A percentile compares a stretch with the other conserved stretches of the same genome.
phyloP scores from a whole-genome alignment of 208 protist species.

The Crithidia thermophila region DNA sequence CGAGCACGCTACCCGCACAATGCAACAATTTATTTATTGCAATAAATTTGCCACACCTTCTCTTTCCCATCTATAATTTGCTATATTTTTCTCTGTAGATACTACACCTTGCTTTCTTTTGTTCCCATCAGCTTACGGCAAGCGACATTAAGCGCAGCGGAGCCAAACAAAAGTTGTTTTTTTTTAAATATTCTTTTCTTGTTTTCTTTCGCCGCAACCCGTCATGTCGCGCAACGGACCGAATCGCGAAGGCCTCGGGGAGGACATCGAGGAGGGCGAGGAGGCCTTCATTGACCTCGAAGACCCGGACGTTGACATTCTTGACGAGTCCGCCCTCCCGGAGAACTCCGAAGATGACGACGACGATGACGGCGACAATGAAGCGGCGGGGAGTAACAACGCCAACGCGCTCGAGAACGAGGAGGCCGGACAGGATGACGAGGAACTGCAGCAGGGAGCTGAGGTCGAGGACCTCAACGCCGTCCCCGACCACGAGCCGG shows the following conservation, averaged over 20 bases:
- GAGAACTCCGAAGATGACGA: constrained; percentile 39
- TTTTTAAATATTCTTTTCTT: neutral
- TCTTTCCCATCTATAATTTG: too few relatives aligned
- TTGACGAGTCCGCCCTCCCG: constrained; percentile 50
- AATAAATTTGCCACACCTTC: too few relatives aligned
- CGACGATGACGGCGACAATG: constrained; percentile 35
- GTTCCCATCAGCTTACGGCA: too few relatives aligned
- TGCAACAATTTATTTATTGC: too few relatives aligned
- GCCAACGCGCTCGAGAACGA: constrained; percentile 20
- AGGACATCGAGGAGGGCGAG: constrained; percentile 54
- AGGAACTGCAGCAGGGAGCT: constrained; percentile 25
- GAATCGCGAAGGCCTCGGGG: constrained; percentile 21
- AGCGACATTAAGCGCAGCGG: neutral
- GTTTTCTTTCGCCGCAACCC: neutral
- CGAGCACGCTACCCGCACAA: neutral
- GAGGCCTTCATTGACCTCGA: constrained; percentile 87
- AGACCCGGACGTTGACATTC: constrained; percentile 77
- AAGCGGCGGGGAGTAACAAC: constrained; percentile 10
- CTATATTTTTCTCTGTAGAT: too few relatives aligned
- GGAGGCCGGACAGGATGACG: constrained; percentile 20
- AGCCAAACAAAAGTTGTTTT: constrained; percentile 1
- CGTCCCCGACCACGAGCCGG: constrained; percentile 71
- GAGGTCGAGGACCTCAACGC: constrained; percentile 84
- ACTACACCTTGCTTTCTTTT: too few relatives aligned
- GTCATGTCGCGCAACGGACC: constrained; percentile 22